Percentiles rank a stretch among this genome's conserved stretches.
Evolutionary conservation across 306 rosid species (phyloP).

Genomic region (Spatholobus suberectus): DNA sequence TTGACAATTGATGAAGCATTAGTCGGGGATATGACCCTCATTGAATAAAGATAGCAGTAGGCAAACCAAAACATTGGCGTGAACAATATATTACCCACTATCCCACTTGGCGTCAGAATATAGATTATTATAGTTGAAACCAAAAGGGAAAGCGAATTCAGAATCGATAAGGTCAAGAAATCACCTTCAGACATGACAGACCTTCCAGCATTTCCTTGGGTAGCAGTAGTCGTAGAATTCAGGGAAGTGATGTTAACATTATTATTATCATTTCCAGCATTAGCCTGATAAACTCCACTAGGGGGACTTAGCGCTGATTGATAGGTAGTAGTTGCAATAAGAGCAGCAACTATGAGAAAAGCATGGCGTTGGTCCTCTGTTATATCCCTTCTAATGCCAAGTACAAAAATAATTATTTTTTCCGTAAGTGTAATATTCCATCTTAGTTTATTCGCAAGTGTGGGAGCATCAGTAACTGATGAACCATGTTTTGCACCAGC

Average conservation of each 20-base stretch:
- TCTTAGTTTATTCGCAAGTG: neutral
- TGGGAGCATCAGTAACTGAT: neutral
- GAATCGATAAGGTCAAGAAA: too few species aligned
- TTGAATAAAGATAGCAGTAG: conserved; percentile 1
- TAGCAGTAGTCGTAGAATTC: neutral
- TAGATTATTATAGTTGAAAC: conserved; percentile 11
- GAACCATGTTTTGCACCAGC: conserved; percentile 9
- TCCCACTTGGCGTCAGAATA: conserved; percentile 34
- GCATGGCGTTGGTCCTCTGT: neutral
- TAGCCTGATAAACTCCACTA: neutral
- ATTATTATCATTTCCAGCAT: neutral
- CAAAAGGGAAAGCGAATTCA: neutral
- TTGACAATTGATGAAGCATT: too few species aligned
- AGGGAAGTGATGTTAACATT: neutral
- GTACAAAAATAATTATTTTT: neutral
- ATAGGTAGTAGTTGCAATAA: conserved; percentile 1
- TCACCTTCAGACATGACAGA: neutral
- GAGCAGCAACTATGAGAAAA: neutral
- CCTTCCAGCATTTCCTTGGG: neutral
- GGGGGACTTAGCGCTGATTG: conserved; percentile 12
- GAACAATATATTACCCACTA: neutral
- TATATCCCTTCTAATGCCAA: conserved; percentile 6
- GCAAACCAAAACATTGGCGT: neutral
- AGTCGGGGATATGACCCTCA: neutral
- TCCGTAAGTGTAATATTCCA: neutral